Evolutionary conservation across 306 rosid species (phyloP).

Genomic region (Cucumis cinereus): DNA sequence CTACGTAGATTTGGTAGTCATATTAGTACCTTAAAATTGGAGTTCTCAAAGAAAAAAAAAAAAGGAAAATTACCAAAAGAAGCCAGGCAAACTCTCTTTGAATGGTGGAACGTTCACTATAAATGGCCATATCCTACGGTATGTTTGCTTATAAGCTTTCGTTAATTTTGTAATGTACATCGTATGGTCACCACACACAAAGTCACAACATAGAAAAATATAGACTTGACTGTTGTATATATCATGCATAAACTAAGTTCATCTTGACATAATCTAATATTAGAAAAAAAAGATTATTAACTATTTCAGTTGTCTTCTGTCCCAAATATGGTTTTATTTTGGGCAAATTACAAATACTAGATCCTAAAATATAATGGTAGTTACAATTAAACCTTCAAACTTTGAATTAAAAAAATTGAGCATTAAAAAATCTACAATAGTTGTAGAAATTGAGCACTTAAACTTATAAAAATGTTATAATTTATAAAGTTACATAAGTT

Average conservation of each 20-base stretch:
- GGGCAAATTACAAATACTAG: too few species aligned
- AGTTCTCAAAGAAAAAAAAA: conserved; percentile 81
- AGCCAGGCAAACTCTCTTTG: conserved; percentile 68
- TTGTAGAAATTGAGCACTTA: too few species aligned
- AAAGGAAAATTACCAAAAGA: conserved; percentile 92
- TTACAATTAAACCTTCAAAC: too few species aligned
- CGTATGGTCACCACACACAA: not conserved
- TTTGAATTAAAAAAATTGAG: too few species aligned
- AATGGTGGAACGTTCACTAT: conserved; percentile 84
- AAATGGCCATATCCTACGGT: conserved; percentile 99
- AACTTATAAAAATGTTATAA: too few species aligned
- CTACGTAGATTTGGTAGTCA: conserved; percentile 75
- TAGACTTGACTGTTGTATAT: not conserved
- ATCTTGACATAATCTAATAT: not conserved
- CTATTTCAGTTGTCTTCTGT: not conserved
- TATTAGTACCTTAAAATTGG: conserved; percentile 62
- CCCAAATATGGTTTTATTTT: not conserved
- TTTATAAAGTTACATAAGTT: too few species aligned
- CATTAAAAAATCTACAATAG: too few species aligned
- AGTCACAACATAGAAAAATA: not conserved
- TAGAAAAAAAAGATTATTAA: not conserved
- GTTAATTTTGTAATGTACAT: not conserved
- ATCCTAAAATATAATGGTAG: too few species aligned
- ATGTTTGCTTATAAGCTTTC: conserved; percentile 3
- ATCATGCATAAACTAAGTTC: not conserved